These are phyloP conservation scores for Coemansia sp. DNA, from an alignment of 192 early-diverging fungal species.

Conservation along the genomic window DNA sequence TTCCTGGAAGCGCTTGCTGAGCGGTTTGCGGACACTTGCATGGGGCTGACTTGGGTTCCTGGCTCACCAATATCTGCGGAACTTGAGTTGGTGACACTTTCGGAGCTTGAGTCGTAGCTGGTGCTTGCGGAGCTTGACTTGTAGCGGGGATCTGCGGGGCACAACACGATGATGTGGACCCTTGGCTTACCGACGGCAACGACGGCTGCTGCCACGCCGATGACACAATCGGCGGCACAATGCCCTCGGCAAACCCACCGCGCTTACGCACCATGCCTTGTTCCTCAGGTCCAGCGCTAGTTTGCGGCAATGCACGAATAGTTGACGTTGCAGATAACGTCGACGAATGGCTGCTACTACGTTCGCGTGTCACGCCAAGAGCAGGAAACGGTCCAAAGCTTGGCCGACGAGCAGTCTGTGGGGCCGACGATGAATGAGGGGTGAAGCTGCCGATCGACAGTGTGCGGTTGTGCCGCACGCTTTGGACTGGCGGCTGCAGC, in stretches of 20 bases:
- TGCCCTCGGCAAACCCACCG: constrained; percentile 9
- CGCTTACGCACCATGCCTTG: not conserved
- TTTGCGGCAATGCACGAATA: not conserved
- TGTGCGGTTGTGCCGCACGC: not conserved
- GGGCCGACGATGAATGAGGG: not conserved
- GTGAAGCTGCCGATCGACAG: not conserved
- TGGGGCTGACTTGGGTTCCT: no score
- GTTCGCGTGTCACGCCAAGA: not conserved
- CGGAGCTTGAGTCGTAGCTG: no score
- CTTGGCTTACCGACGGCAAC: not conserved
- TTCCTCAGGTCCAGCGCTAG: not conserved
- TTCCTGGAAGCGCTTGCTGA: constrained; percentile 26
- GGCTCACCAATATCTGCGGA: no score
- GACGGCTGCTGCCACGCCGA: constrained; percentile 2
- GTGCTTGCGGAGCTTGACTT: no score
- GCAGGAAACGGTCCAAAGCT: constrained; percentile 4
- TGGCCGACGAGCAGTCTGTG: not conserved
- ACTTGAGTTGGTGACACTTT: no score
- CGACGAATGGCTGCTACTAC: constrained; percentile 9
- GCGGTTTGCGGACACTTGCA: constrained; percentile 5
- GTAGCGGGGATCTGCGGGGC: no score
- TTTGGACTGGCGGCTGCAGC: no score
- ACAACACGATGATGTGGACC: no score
- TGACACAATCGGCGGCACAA: constrained; percentile 9
- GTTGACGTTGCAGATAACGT: not conserved